Conservation (phyloP, 129 eudicot genomes). For the Artemisia argyi region DNA sequence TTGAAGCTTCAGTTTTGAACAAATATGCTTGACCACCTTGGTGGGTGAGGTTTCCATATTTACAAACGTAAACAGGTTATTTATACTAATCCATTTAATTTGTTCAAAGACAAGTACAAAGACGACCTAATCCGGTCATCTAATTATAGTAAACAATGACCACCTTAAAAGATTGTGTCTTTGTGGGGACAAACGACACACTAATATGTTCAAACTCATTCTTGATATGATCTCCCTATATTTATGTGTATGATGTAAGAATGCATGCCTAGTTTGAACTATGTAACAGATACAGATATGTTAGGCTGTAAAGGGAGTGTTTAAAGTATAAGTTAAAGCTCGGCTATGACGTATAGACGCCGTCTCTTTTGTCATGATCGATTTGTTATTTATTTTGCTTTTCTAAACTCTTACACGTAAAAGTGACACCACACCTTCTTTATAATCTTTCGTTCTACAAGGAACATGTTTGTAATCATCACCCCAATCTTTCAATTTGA, state of each 20-base stretch:
- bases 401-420: neutral
- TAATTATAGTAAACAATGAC: conserved; percentile 8
- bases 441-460: neutral
- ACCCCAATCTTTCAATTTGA: neutral
- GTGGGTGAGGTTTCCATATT: too few species aligned
- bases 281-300: neutral
- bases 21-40: too few species aligned
- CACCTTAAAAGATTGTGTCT: neutral
- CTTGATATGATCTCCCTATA: conserved; percentile 17
- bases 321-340: conserved; percentile 11
- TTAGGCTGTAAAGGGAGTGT: neutral
- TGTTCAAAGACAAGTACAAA: neutral
- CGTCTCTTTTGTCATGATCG: neutral
- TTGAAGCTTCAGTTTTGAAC: too few species aligned
- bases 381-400: neutral
- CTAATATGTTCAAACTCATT: neutral
- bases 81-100: too few species aligned
- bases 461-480: neutral
- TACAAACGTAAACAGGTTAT: too few species aligned
- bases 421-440: neutral
- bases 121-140: neutral
- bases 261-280: neutral
- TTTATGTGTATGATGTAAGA: conserved; percentile 18
- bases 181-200: conserved; percentile 18
- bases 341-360: conserved; percentile 6